These are phyloP conservation scores for Aegilops tauschii DNA, from an alignment of 176 grass and related monocot genomes.

Conservation along the genomic window DNA sequence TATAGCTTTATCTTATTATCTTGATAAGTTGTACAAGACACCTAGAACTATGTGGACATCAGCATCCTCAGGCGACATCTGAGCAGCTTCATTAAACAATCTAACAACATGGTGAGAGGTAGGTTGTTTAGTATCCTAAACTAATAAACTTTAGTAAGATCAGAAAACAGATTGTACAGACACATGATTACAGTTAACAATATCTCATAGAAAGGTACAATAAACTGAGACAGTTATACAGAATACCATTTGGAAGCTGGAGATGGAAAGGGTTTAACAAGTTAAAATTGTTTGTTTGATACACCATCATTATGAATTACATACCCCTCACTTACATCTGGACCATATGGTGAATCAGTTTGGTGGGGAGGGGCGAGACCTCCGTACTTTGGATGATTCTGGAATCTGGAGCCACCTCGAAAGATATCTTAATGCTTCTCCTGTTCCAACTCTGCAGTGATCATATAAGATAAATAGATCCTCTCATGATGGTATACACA, in stretches of 20 bases:
- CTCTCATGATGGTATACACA: slow-evolving; percentile 8
- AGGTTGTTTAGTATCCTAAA: slow-evolving; percentile 32
- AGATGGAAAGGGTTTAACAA: slow-evolving; percentile 18
- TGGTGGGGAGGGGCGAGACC: slow-evolving; percentile 54
- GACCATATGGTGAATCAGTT: slow-evolving; percentile 74
- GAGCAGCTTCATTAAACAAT: slow-evolving; percentile 88
- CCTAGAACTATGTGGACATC: slow-evolving; percentile 98
- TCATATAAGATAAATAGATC: slow-evolving; percentile 23
- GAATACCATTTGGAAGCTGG: slow-evolving; percentile 27
- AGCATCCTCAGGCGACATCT: slow-evolving; percentile 92
- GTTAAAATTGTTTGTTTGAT: neutral
- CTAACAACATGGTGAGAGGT: slow-evolving; percentile 69
- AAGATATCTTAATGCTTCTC: slow-evolving; percentile 89
- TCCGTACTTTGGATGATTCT: slow-evolving; percentile 98
- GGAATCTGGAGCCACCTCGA: slow-evolving; percentile 62
- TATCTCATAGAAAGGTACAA: neutral
- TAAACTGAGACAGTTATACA: neutral
- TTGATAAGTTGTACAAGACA: slow-evolving; percentile 95
- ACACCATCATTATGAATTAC: neutral
- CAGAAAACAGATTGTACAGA: slow-evolving; percentile 1
- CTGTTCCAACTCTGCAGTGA: slow-evolving; percentile 89
- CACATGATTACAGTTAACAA: neutral
- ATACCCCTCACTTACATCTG: slow-evolving; percentile 65
- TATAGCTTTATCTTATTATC: slow-evolving; percentile 98
- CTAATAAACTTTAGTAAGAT: neutral